These are phyloP conservation scores for Candida ovalis DNA, from an alignment of 805 yeast genomes.

Conservation along the genomic window DNA sequence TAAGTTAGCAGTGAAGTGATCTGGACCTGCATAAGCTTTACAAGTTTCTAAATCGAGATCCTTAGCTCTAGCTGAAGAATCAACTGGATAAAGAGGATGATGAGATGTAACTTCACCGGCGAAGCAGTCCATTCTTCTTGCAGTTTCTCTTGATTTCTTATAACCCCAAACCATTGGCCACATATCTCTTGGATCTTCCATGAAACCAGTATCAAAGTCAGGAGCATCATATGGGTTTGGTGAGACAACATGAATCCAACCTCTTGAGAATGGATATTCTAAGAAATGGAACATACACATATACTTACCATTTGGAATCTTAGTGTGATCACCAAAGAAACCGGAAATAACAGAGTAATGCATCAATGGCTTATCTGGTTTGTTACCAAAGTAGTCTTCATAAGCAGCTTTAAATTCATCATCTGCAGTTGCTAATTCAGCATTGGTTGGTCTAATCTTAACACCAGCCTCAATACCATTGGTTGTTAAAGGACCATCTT, in stretches of 20 bases:
- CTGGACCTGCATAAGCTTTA: constrained; percentile 24
- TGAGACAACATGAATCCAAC: constrained; percentile 20
- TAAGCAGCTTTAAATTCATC: constrained; percentile 23
- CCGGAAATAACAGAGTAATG: constrained; percentile 29
- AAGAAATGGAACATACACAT: constrained; percentile 29
- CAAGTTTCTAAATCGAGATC: constrained; percentile 26
- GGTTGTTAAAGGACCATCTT: constrained; percentile 28
- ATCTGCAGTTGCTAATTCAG: constrained; percentile 24
- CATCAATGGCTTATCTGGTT: constrained; percentile 30
- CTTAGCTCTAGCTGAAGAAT: constrained; percentile 26
- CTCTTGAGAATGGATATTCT: constrained; percentile 31
- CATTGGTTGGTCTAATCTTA: constrained; percentile 28
- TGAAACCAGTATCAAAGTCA: constrained; percentile 28
- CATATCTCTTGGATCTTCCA: constrained; percentile 27
- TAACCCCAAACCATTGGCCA: constrained; percentile 30
- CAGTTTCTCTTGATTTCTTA: constrained; percentile 29
- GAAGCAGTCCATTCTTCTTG: constrained; percentile 27
- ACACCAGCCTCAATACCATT: constrained; percentile 31
- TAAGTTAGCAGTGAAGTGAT: constrained; percentile 23
- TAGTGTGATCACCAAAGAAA: constrained; percentile 30
- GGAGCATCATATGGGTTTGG: constrained; percentile 26
- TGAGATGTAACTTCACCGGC: constrained; percentile 28
- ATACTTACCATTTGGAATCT: constrained; percentile 26
- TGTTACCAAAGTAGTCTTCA: constrained; percentile 25
- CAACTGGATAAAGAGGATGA: constrained; percentile 23